Conservation (phyloP, 1,284 basidiomycete species). For the Naganishia cerealis region DNA sequence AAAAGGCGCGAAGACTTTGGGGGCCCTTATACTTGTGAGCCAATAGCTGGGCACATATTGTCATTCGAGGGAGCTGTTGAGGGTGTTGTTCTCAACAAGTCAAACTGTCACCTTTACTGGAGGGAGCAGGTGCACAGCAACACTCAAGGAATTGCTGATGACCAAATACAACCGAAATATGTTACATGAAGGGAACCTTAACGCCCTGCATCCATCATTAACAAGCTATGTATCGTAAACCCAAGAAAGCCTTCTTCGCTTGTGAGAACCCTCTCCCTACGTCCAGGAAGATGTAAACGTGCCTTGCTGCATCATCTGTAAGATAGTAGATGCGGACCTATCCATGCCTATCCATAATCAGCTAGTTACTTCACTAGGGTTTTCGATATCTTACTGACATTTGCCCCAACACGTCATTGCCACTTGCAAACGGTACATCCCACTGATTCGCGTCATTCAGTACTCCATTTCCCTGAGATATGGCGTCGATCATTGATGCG, state of each 20-base stretch:
- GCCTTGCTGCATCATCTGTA: constrained; percentile 52
- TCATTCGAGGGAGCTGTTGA: not conserved
- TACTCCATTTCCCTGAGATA: constrained; percentile 41
- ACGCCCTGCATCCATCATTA: not conserved
- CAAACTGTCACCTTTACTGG: no score
- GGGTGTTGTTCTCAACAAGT: not conserved
- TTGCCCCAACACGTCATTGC: constrained; percentile 44
- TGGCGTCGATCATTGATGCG: constrained; percentile 28
- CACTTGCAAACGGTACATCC: constrained; percentile 41
- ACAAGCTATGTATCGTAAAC: not conserved
- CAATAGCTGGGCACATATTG: constrained; percentile 3
- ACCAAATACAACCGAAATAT: constrained; percentile 2
- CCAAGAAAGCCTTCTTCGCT: not conserved
- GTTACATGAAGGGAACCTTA: not conserved
- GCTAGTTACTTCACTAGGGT: not conserved
- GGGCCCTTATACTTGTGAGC: constrained; percentile 2
- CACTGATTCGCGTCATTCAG: constrained; percentile 38
- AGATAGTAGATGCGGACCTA: constrained; percentile 52
- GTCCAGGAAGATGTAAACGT: constrained; percentile 42
- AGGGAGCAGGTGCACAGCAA: no score
- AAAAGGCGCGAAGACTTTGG: constrained; percentile 19
- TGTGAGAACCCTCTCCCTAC: not conserved
- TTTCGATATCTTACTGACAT: constrained; percentile 37
- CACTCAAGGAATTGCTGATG: not conserved
- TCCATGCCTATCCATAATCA: not conserved